These are phyloP conservation scores for Elymus sibiricus DNA, from an alignment of 176 grass and related monocot genomes.

Conservation along the genomic window DNA sequence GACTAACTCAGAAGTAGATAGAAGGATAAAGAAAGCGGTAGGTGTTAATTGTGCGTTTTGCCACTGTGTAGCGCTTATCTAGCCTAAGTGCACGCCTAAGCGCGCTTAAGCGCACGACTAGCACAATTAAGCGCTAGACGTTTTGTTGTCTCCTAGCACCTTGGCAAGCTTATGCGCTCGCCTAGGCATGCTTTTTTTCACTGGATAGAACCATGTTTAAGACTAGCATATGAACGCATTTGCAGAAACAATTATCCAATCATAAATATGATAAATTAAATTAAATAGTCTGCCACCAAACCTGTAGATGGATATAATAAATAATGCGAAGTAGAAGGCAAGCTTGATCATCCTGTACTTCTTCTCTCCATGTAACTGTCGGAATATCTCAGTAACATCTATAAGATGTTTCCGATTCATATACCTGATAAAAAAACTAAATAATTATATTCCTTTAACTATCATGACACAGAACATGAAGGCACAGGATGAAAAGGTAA, in stretches of 20 bases:
- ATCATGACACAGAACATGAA: slow-evolving; percentile 1
- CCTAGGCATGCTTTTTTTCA: no score
- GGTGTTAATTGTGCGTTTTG: no score
- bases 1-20: no score
- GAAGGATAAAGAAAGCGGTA: no score
- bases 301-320: slow-evolving; percentile 98
- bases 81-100: no score
- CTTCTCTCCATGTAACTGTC: slow-evolving; percentile 67
- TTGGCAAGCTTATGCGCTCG: no score
- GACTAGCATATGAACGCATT: slow-evolving; percentile 3
- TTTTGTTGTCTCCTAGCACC: no score
- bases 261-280: slow-evolving; percentile 10
- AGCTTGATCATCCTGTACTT: slow-evolving; percentile 94
- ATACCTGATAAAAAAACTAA: slow-evolving; percentile 46
- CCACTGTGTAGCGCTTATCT: no score
- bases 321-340: slow-evolving; percentile 76
- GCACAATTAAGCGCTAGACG: no score
- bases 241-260: not conserved
- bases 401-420: slow-evolving; percentile 71
- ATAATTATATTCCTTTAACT: not conserved
- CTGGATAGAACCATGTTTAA: slow-evolving; percentile 6
- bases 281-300: slow-evolving; percentile 25
- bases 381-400: slow-evolving; percentile 97
- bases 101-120: no score
- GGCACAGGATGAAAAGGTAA: not conserved